These are phyloP conservation scores for Odontarrhena argentea DNA, from an alignment of 345 rosid genomes.

Conservation along the genomic window DNA sequence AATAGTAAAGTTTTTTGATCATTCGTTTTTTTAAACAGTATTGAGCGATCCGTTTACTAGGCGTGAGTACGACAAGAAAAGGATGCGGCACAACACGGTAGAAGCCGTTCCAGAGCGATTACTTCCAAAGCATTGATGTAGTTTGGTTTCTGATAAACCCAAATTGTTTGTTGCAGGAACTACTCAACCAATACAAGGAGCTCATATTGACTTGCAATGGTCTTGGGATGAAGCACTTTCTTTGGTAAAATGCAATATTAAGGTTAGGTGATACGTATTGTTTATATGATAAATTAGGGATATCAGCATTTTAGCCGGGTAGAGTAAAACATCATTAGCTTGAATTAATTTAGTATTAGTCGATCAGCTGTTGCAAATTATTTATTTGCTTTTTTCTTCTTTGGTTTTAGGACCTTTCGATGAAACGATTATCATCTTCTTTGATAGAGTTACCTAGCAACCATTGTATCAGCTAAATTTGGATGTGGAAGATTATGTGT, in stretches of 20 bases:
- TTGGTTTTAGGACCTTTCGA: neutral
- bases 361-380: neutral
- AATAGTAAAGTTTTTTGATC: neutral
- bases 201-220: conserved; percentile 95
- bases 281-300: conserved; percentile 21
- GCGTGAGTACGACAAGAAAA: conserved; percentile 71
- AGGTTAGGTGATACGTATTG: conserved; percentile 22
- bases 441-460: neutral
- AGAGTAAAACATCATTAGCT: neutral
- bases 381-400: neutral
- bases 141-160: neutral
- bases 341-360: too few relatives aligned
- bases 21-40: conserved; percentile 48
- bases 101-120: conserved; percentile 26
- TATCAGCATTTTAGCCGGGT: neutral
- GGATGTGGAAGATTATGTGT: neutral
- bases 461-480: conserved; percentile 3
- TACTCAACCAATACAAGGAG: conserved; percentile 79
- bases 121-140: neutral
- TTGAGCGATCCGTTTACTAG: conserved; percentile 71
- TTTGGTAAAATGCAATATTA: conserved; percentile 48
- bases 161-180: conserved; percentile 61
- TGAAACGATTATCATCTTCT: neutral
- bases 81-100: conserved; percentile 65
- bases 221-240: conserved; percentile 77